Evolutionary conservation across 306 rosid species (phyloP).

Genomic region (Oxytropis ochrocephala): DNA sequence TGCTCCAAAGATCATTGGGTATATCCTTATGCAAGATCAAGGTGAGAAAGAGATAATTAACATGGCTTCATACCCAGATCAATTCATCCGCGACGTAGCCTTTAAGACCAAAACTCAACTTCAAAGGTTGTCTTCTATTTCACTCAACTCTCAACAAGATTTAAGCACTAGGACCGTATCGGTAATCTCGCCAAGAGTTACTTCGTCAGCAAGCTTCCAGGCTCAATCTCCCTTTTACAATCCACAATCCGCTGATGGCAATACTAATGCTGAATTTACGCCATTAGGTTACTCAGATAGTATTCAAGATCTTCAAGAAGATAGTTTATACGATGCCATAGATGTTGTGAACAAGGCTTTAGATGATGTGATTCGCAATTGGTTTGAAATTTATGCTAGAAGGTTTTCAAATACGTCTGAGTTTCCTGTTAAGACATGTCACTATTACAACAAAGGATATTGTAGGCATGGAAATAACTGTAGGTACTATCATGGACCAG

Average conservation of each 20-base stretch:
- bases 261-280: slow-evolving; percentile 26
- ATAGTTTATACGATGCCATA: slow-evolving; percentile 24
- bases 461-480: slow-evolving; percentile 82
- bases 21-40: slow-evolving; percentile 47
- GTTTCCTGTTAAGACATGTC: slow-evolving; percentile 55
- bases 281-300: slow-evolving; percentile 25
- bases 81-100: slow-evolving; percentile 35
- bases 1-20: slow-evolving; percentile 50
- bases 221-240: slow-evolving; percentile 36
- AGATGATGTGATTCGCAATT: slow-evolving; percentile 17
- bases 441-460: slow-evolving; percentile 65
- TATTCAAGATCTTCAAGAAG: slow-evolving; percentile 34
- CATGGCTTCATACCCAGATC: slow-evolving; percentile 53
- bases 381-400: slow-evolving; percentile 16
- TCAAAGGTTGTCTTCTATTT: slow-evolving; percentile 17
- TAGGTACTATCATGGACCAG: slow-evolving; percentile 54
- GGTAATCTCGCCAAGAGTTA: slow-evolving; percentile 14
- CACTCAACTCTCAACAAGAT: slow-evolving; percentile 25
- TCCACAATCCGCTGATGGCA: slow-evolving; percentile 18
- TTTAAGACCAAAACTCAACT: slow-evolving; percentile 39
- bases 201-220: slow-evolving; percentile 19
- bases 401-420: slow-evolving; percentile 30
- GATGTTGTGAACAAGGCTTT: neutral
- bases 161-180: slow-evolving; percentile 7
- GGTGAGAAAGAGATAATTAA: slow-evolving; percentile 46